Conservation (phyloP, 2,329 filamentous ascomycete genomes). For the Diaporthe amygdali region DNA sequence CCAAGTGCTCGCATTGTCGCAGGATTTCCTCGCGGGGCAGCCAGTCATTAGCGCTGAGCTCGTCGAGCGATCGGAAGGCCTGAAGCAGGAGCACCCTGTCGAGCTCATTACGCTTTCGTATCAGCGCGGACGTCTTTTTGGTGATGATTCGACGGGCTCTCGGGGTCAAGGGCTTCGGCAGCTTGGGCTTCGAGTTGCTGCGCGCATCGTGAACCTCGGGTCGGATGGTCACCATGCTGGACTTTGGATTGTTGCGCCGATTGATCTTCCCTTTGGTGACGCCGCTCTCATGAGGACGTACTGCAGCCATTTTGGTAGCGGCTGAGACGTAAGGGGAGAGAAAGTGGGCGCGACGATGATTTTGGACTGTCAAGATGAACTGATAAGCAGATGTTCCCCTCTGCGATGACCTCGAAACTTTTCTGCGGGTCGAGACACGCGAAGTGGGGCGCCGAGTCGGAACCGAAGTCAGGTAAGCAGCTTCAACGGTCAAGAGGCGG, state of each 20-base stretch:
- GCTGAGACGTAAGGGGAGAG: too few species aligned
- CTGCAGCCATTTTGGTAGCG: background rate
- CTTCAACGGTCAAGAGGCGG: too few species aligned
- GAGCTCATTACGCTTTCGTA: conserved; percentile 28
- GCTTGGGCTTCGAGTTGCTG: conserved; percentile 8
- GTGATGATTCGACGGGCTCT: conserved; percentile 22
- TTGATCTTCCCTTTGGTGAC: background rate
- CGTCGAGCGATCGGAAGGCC: conserved; percentile 9
- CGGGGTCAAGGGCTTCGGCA: conserved; percentile 25
- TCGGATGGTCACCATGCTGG: background rate
- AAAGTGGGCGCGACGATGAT: background rate
- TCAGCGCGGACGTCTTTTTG: conserved; percentile 27
- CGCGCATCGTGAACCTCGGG: background rate
- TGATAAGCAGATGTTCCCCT: background rate
- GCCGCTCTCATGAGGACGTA: background rate
- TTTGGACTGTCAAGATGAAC: background rate
- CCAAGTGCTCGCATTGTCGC: conserved; percentile 20
- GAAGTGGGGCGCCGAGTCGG: too few species aligned
- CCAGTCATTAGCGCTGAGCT: conserved; percentile 21
- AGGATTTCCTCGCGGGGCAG: conserved; percentile 25
- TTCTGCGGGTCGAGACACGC: background rate
- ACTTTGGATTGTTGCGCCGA: background rate
- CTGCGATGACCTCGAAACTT: background rate
- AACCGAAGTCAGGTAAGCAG: too few species aligned
- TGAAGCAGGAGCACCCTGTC: conserved; percentile 26